Evolutionary conservation across 768 basidiomycete genomes (phyloP), one percentile per base, ranked within the genome.

Genomic region (Vararia minispora): DNA sequence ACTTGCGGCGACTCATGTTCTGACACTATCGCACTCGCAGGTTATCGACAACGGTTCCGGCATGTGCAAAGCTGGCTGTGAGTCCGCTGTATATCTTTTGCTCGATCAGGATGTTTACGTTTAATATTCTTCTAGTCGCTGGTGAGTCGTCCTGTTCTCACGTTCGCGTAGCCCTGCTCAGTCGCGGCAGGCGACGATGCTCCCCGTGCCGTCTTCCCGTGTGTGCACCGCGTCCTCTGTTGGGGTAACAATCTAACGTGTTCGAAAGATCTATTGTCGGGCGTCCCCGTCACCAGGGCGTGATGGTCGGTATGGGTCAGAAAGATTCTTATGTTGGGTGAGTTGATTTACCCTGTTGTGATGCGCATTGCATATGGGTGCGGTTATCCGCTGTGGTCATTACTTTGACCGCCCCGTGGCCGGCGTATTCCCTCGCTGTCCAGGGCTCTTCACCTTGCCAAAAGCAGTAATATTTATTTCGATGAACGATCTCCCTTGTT

Each of bases 51-150:
- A 87, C 62, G 89, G 88, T 58, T 97, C 92, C 58, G 94, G 92
- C 66, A 98, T 97, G 92, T 97, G 92, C 83, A 98, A 98, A 71
- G 94, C 94, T 76, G 94, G 95, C 66, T 90, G 86, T 88, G 61
- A 53, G 83, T 80, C 27, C 20, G 23, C 35, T 42, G 37, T 36
- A 44, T 34, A 45, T 35, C 27, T 26, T 37, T 21, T 43, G 33
- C 41, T 42, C 37, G 33, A 39, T 51, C 57, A 60, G 61, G 49
- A 58, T 71, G 83, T 81, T 58, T 83, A 94, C 60, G 85, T 66
- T 26, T 36, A 82, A 81, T 47, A 82, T 80, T 49, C 79, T 85
- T 62, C 79, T 86, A 58, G 94, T 94, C 56, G 59, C 59, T 37
- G 59, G 59, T 52, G 25, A 31, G 38, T 37, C 23, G 13, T 35